Percentiles rank a stretch among this genome's conserved stretches.
These are phyloP conservation scores for Cryptococcus jaspeensis DNA, from an alignment of 1,284 basidiomycete species.

Conservation along the genomic window DNA sequence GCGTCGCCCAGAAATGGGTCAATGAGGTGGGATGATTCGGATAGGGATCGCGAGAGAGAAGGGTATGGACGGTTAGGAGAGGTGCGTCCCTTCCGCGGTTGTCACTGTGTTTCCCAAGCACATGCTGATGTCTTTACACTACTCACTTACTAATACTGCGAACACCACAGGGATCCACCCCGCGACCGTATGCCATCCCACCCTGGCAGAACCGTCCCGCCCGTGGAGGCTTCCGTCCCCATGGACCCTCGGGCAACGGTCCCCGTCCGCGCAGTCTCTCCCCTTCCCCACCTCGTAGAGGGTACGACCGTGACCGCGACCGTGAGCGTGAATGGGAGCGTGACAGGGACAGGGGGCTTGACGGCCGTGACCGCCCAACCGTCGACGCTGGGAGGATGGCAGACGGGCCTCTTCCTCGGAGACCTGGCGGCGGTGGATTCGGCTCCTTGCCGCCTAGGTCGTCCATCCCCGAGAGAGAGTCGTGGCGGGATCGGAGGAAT, in stretches of 20 bases:
- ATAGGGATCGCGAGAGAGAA: conserved; percentile 3
- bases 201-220: conserved; percentile 15
- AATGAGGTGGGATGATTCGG: conserved; percentile 6
- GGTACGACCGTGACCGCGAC: conserved; percentile 1
- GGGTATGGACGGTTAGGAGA: conserved; percentile 7
- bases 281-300: conserved; percentile 17
- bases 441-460: background rate
- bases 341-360: conserved; percentile 7
- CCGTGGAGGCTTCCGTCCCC: conserved; percentile 3
- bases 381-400: conserved; percentile 5
- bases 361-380: conserved; percentile 9
- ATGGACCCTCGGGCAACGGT: conserved; percentile 7
- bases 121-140: background rate
- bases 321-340: background rate
- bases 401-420: background rate
- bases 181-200: conserved; percentile 13
- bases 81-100: conserved; percentile 1
- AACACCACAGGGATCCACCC: background rate
- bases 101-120: background rate
- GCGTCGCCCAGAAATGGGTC: background rate
- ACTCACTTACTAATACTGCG: background rate
- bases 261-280: conserved; percentile 14
- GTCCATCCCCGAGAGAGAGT: conserved; percentile 2
- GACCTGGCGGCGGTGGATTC: background rate
- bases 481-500: background rate